phyloP scores from a whole-genome alignment of 75 land plant genomes.

The Selaginella tamariscina region DNA sequence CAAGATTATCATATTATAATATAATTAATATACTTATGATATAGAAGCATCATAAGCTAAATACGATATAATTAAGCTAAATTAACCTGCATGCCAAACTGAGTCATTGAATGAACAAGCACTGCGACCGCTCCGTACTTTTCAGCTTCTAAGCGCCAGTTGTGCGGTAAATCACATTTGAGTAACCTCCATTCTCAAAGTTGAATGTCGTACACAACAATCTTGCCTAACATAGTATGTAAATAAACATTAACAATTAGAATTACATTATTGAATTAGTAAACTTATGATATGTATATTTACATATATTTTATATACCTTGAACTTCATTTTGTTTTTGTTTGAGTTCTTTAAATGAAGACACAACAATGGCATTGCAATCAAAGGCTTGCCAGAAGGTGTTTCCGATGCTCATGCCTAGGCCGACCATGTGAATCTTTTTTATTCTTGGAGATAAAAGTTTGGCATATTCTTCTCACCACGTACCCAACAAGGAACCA shows the following conservation, averaged over 20 bases:
- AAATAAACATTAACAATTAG: too few species aligned
- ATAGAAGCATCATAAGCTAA: too few species aligned
- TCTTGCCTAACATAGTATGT: conserved; percentile 12
- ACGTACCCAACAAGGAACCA: conserved; percentile 25
- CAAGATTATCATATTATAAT: too few species aligned
- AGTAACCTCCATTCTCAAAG: conserved; percentile 17
- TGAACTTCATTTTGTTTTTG: not conserved
- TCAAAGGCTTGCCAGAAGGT: conserved; percentile 8
- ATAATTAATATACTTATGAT: too few species aligned
- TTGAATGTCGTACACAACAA: conserved; percentile 26
- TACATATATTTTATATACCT: conserved; percentile 11
- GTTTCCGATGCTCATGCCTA: conserved; percentile 26
- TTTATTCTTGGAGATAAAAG: conserved; percentile 26
- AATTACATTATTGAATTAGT: too few species aligned
- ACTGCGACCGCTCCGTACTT: conserved; percentile 30
- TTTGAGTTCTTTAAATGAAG: conserved; percentile 28
- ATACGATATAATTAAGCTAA: too few species aligned
- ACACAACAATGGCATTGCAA: conserved; percentile 25
- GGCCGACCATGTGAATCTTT: conserved; percentile 17
- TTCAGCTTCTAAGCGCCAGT: conserved; percentile 23
- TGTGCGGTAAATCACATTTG: conserved; percentile 18
- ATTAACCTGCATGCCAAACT: conserved; percentile 27
- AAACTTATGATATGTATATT: too few species aligned
- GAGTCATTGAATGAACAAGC: conserved; percentile 25
- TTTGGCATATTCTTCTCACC: conserved; percentile 26